Evolutionary conservation across 129 eudicot genomes (phyloP).

Genomic region (sunflower (Helianthus annuus)): DNA sequence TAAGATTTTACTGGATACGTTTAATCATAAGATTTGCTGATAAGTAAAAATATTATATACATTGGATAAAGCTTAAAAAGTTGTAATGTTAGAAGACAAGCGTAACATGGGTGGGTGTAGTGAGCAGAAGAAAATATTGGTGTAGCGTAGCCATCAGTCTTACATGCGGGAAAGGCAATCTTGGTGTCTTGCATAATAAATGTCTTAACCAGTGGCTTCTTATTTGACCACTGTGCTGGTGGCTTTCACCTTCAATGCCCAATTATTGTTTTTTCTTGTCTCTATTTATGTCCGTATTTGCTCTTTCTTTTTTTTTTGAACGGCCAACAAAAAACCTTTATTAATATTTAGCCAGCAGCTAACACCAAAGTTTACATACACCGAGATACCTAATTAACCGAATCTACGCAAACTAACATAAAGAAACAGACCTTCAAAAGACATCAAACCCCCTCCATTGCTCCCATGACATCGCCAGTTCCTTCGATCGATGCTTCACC

Average conservation of each 20-base stretch:
- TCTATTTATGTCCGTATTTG: neutral
- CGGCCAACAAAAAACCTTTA: too few relatives aligned
- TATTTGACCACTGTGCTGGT: slow-evolving; percentile 10
- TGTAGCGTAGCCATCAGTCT: slow-evolving; percentile 4
- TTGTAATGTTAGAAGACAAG: neutral
- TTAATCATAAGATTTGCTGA: too few relatives aligned
- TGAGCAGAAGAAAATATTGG: neutral
- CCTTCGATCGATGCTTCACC: too few relatives aligned
- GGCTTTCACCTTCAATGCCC: neutral
- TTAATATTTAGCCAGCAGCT: too few relatives aligned
- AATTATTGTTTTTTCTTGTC: neutral
- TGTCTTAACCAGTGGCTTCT: neutral
- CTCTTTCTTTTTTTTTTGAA: too few relatives aligned
- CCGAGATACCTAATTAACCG: too few relatives aligned
- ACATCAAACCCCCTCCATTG: too few relatives aligned
- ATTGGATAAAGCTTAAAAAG: neutral
- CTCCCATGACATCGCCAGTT: too few relatives aligned
- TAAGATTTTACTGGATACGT: too few relatives aligned
- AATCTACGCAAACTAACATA: too few relatives aligned
- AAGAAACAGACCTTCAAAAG: too few relatives aligned
- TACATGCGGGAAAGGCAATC: slow-evolving; percentile 12
- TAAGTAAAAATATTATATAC: neutral
- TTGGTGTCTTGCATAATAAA: neutral
- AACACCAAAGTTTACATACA: too few relatives aligned
- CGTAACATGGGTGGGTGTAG: neutral